phyloP scores from a whole-genome alignment of 768 basidiomycete genomes.

The Lactarius sp. region DNA sequence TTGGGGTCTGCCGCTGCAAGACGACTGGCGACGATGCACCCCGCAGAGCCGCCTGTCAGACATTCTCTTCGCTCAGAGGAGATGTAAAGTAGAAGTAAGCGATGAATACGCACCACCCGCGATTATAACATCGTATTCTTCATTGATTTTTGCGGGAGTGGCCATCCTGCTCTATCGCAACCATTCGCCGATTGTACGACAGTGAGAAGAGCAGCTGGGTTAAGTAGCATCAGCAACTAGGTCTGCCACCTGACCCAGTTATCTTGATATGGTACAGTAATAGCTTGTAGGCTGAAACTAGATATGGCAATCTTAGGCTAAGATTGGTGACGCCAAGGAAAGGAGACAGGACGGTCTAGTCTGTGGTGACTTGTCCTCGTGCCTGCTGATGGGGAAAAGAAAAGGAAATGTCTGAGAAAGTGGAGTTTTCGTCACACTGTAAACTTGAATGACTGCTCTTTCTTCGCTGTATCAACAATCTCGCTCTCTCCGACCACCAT shows the following conservation, averaged over 20 bases:
- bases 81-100: background rate
- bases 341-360: no score
- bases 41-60: conserved; percentile 43
- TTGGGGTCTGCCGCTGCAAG: conserved; percentile 49
- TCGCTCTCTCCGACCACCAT: no score
- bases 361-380: no score
- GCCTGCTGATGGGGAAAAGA: no score
- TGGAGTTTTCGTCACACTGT: no score
- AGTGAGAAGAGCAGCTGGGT: background rate
- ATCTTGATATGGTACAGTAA: no score
- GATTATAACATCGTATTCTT: conserved; percentile 47
- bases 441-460: accelerated
- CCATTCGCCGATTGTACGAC: background rate
- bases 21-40: conserved; percentile 52
- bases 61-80: background rate
- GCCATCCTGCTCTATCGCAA: background rate
- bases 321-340: no score
- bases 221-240: background rate
- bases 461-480: accelerated
- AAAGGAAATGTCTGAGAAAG: no score
- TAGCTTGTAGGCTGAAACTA: no score
- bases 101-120: conserved; percentile 44
- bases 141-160: background rate
- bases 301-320: no score
- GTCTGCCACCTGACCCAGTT: no score